Evolutionary conservation across 2,329 filamentous ascomycete species (phyloP), one percentile per base, ranked within the genome.

Genomic region (Dothideomycetes sp.): DNA sequence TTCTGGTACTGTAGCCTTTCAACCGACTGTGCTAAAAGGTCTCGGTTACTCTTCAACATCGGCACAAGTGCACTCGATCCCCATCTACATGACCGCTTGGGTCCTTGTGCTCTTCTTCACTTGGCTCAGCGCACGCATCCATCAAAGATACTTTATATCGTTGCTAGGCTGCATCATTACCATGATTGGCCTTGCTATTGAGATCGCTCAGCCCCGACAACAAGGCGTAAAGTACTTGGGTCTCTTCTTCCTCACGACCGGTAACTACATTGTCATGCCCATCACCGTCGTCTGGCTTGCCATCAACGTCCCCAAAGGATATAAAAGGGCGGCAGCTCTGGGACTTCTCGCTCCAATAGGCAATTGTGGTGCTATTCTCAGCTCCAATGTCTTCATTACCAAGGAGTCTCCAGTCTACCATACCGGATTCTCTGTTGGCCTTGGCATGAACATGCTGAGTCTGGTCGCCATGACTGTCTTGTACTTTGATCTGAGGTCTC

Each of bases 261-360:
- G 32, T 7, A 18, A 10, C 18, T 34, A 31, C 36, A 49, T 57
- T 27, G 50, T 50, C 36, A 53, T 57, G 55, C 57, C 59, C 1
- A 54, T 57, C 31, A 47, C 52, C 27, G 57, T 62, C 9, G 58
- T 57, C 4, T 59, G 54, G 51, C 44, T 60, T 12, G 62, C 58
- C 19, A 59, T 60, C 31, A 68, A 68, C 38, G 48, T 67, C 3
- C 52, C 59, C 8, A 62, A 61, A n/a, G 55, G 56, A 38, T 56
- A 58, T 30, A 58, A 61, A 40, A 59, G 64, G 16, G 61, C 59
- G 4, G 47, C 45, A 8, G 38, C 47, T 10, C 42, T 49, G 22
- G 45, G 42, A 4, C 45, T 49, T 41, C 36, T 41, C 10, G 47
- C 44, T 16, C 45, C 47, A 2, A 31, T 34, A 9, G 32, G 32